Percentiles rank a stretch among this genome's conserved stretches.
These are phyloP conservation scores for Singerocomus rubriflavus DNA, from an alignment of 1,284 basidiomycete genomes.

Conservation along the genomic window DNA sequence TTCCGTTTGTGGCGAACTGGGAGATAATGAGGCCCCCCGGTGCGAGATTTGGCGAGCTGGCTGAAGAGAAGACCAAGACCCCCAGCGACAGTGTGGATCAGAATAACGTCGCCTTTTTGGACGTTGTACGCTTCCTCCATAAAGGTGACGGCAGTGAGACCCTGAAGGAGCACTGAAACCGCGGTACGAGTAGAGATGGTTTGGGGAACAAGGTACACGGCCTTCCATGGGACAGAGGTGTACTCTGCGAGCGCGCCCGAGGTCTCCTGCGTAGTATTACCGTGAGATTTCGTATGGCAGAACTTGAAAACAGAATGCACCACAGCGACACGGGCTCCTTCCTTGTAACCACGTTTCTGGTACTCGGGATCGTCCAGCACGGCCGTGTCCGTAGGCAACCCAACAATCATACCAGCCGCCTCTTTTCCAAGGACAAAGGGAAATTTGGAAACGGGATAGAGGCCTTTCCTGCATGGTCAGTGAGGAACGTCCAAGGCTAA, in stretches of 20 bases:
- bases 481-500: background rate
- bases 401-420: constrained; percentile 70
- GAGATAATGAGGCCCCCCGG: constrained; percentile 25
- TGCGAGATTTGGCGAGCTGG: constrained; percentile 60
- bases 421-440: constrained; percentile 83
- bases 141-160: constrained; percentile 78
- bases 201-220: constrained; percentile 61
- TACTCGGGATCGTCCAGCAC: constrained; percentile 56
- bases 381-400: constrained; percentile 60
- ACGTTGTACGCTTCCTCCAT: constrained; percentile 83
- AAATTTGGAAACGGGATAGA: constrained; percentile 57
- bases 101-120: constrained; percentile 68
- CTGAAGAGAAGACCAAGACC: constrained; percentile 62
- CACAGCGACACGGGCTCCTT: constrained; percentile 64
- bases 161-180: constrained; percentile 71
- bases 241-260: constrained; percentile 75
- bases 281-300: background rate
- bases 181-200: constrained; percentile 62
- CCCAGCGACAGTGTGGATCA: constrained; percentile 91
- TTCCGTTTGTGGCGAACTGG: constrained; percentile 20
- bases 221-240: constrained; percentile 61
- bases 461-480: constrained; percentile 43
- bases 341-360: constrained; percentile 54
- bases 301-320: constrained; percentile 39
- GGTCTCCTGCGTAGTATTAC: constrained; percentile 40